These are phyloP conservation scores for Beta lomatogona DNA, from an alignment of 179 eudicot species.

Conservation along the genomic window DNA sequence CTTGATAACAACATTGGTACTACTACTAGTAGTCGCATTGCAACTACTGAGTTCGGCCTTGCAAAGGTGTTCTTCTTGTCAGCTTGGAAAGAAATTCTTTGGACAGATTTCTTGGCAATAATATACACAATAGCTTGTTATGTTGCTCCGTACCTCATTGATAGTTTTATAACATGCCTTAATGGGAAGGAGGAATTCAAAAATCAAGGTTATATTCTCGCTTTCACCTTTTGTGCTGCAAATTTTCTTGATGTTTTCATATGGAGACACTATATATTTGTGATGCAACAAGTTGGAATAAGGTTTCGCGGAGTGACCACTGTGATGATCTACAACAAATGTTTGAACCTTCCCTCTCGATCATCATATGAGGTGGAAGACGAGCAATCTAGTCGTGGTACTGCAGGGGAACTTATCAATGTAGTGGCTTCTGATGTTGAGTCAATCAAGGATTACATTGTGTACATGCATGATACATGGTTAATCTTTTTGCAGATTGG, in stretches of 20 bases:
- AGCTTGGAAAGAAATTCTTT: slow-evolving; percentile 44
- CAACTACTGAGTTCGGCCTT: slow-evolving; percentile 29
- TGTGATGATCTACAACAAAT: slow-evolving; percentile 39
- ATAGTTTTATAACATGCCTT: slow-evolving; percentile 60
- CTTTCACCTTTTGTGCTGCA: slow-evolving; percentile 41
- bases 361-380: slow-evolving; percentile 17
- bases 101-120: slow-evolving; percentile 44
- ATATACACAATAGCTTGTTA: slow-evolving; percentile 45
- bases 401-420: slow-evolving; percentile 56
- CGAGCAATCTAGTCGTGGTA: slow-evolving; percentile 21
- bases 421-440: slow-evolving; percentile 68
- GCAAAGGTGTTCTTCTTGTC: slow-evolving; percentile 46
- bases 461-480: slow-evolving; percentile 63
- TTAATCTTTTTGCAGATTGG: slow-evolving; percentile 50
- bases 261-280: slow-evolving; percentile 40
- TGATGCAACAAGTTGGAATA: slow-evolving; percentile 39
- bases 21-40: no score
- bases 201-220: slow-evolving; percentile 47
- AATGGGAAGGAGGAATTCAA: slow-evolving; percentile 32
- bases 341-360: slow-evolving; percentile 43
- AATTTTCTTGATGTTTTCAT: slow-evolving; percentile 44
- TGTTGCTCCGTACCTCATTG: slow-evolving; percentile 67
- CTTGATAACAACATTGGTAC: slow-evolving; percentile 23
- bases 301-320: slow-evolving; percentile 40
- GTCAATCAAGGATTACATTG: slow-evolving; percentile 41